A percentile compares a stretch with the other conserved stretches of the same genome.
These are phyloP conservation scores for Coemansia sp. DNA, from an alignment of 192 early-diverging fungal species.

Conservation along the genomic window DNA sequence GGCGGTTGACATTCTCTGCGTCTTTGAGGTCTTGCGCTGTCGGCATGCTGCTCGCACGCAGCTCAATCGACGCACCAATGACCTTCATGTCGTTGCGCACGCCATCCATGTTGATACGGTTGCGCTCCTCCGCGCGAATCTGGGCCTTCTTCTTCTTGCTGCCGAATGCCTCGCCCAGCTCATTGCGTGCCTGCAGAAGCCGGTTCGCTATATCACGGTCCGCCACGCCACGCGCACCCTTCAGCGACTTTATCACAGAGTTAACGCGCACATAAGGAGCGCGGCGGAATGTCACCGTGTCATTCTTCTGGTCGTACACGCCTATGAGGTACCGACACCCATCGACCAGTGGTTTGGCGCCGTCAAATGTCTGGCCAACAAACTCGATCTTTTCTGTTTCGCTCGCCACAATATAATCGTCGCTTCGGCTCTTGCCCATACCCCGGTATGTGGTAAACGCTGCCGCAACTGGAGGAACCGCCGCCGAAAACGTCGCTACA, in stretches of 20 bases:
- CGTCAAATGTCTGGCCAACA: constrained; percentile 69
- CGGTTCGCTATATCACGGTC: constrained; percentile 39
- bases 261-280: constrained; percentile 66
- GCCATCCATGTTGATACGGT: constrained; percentile 74
- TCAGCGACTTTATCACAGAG: constrained; percentile 68
- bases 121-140: constrained; percentile 80
- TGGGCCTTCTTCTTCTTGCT: constrained; percentile 84
- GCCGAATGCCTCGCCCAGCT: constrained; percentile 90
- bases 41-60: constrained; percentile 62
- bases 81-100: constrained; percentile 62
- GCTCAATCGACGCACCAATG: constrained; percentile 70
- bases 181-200: constrained; percentile 65
- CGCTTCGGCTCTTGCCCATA: constrained; percentile 9
- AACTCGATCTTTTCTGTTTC: constrained; percentile 76
- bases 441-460: constrained; percentile 39
- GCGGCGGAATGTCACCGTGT: constrained; percentile 67
- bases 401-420: constrained; percentile 54
- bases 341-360: constrained; percentile 38
- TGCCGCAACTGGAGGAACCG: constrained; percentile 36
- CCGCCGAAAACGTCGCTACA: constrained; percentile 36
- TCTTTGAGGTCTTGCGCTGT: constrained; percentile 55
- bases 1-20: constrained; percentile 57
- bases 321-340: constrained; percentile 71
- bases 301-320: constrained; percentile 67
- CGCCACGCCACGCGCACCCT: constrained; percentile 50